Percentiles rank a stretch among this genome's conserved stretches.
phyloP scores from a whole-genome alignment of 352 stramenopile genomes.

The Phytophthora palmivora region DNA sequence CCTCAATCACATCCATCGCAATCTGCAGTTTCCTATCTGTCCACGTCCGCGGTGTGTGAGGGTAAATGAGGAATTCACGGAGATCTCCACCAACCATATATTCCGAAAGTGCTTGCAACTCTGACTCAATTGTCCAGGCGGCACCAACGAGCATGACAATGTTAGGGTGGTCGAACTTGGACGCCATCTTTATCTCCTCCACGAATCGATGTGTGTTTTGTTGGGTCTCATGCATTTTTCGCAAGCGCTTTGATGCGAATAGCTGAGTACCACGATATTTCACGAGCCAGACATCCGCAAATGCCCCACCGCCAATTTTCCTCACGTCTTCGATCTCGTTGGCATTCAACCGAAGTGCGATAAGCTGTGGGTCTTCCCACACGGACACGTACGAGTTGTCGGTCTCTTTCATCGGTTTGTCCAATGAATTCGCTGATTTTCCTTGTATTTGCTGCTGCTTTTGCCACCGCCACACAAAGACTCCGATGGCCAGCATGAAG shows the following conservation, averaged over 20 bases:
- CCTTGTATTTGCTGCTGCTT: not conserved
- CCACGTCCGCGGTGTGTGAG: constrained; percentile 33
- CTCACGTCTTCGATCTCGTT: constrained; percentile 57
- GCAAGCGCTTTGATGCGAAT: constrained; percentile 48
- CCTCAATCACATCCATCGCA: constrained; percentile 30
- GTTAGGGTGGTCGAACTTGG: constrained; percentile 49
- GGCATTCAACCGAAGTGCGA: constrained; percentile 41
- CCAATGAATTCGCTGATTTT: too few relatives aligned
- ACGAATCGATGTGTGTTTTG: constrained; percentile 47
- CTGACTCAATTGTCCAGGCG: constrained; percentile 48
- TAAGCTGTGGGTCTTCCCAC: constrained; percentile 51
- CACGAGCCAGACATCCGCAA: constrained; percentile 52
- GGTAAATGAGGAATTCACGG: constrained; percentile 36
- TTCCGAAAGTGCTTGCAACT: constrained; percentile 61
- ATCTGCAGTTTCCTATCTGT: constrained; percentile 28
- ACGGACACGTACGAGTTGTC: constrained; percentile 21
- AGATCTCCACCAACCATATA: constrained; percentile 67
- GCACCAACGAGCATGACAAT: constrained; percentile 53
- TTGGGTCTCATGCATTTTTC: constrained; percentile 23
- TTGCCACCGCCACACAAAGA: constrained; percentile 15
- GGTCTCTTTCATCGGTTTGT: too few relatives aligned
- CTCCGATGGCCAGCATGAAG: constrained; percentile 10
- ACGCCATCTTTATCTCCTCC: constrained; percentile 55
- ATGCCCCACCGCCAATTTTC: constrained; percentile 50
- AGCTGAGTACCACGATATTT: constrained; percentile 42